These are phyloP conservation scores for Candida ponderosae DNA, from an alignment of 805 yeast genomes.

Conservation along the genomic window DNA sequence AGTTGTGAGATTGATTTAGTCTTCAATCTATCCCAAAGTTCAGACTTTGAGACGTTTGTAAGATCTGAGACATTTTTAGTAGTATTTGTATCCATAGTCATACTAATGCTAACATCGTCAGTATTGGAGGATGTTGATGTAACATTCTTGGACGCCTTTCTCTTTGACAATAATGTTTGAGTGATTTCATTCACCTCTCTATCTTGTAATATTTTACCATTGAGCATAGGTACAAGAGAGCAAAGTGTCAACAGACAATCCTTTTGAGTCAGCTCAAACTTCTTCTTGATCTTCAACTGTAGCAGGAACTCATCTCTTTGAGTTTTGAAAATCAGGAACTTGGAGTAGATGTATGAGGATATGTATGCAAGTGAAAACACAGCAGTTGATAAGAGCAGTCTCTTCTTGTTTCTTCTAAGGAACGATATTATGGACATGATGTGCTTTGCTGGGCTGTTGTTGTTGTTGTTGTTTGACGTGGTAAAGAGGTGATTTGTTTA, in stretches of 20 bases:
- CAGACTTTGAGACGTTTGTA: slow-evolving; percentile 38
- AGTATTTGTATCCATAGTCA: slow-evolving; percentile 32
- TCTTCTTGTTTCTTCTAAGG: slow-evolving; percentile 35
- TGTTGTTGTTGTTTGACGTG: too few species aligned
- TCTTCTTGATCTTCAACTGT: slow-evolving; percentile 27
- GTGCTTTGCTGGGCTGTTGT: too few species aligned
- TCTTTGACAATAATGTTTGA: slow-evolving; percentile 55
- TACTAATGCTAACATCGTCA: slow-evolving; percentile 33
- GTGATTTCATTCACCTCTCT: slow-evolving; percentile 72
- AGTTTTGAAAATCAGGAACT: slow-evolving; percentile 41
- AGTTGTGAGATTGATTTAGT: slow-evolving; percentile 66
- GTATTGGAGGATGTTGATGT: slow-evolving; percentile 7
- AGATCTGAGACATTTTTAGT: slow-evolving; percentile 17
- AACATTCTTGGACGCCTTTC: slow-evolving; percentile 19
- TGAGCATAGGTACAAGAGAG: slow-evolving; percentile 72
- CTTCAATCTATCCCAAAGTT: slow-evolving; percentile 82
- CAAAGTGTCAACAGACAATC: slow-evolving; percentile 81
- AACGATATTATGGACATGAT: slow-evolving; percentile 24
- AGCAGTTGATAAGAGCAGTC: slow-evolving; percentile 32
- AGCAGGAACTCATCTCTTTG: slow-evolving; percentile 54
- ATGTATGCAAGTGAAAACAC: slow-evolving; percentile 37
- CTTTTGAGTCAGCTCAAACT: slow-evolving; percentile 88
- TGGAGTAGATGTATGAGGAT: slow-evolving; percentile 37
- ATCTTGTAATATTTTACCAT: slow-evolving; percentile 51
- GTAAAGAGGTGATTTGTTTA: too few species aligned